Evolutionary conservation across 495 filamentous ascomycete genomes (phyloP), one percentile per base, ranked within the genome.

Genomic region (Penicillium antarcticum): DNA sequence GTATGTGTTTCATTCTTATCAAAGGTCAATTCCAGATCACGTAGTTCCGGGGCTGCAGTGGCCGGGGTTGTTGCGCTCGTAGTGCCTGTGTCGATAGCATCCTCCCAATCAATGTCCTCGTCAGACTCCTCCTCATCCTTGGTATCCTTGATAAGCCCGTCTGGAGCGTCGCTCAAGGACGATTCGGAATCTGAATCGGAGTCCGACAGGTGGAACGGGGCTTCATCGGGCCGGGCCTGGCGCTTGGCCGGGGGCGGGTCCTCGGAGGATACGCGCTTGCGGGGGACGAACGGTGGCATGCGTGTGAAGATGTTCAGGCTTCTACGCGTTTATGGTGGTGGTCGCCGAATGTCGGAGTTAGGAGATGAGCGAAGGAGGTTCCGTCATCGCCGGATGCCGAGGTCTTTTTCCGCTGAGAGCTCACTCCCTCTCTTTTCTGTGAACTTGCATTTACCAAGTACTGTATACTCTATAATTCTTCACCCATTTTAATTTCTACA

Each of bases 71-170:
- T 54, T 51, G 63, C 55, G 69, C 61, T 48, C 9, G 51, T 49
- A 5, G 61, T 56, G 6, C 60, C 65, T 19, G 78, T 63, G 21
- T 80, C 75, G 21, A 84, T 74, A 4, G 92, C 91, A 72, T 96
- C 90, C 73, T 96, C 92, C 77, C 94, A 96, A 55, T 95, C 88
- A 45, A 89, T 76, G 5, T 75, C 79, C 2, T 83, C 83, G 2
- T 82, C 76, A 11, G 73, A 74, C 1, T 79, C 75, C 1, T 80
- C 70, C 5, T 69, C 62, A n/a, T 65, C 57, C 1, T 60, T 39
- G 14, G 59, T 43, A n/a, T 65, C 57, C 1, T 60, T 39, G 14
- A 60, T 43, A 10, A 46, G 47, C 7, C 34, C 29, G 14, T 58
- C 56, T 10, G 59, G 76, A 47, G 68, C 74, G 49, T 91, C 87